phyloP scores from a whole-genome alignment of 306 rosid genomes.

The Cajanus cajan region DNA sequence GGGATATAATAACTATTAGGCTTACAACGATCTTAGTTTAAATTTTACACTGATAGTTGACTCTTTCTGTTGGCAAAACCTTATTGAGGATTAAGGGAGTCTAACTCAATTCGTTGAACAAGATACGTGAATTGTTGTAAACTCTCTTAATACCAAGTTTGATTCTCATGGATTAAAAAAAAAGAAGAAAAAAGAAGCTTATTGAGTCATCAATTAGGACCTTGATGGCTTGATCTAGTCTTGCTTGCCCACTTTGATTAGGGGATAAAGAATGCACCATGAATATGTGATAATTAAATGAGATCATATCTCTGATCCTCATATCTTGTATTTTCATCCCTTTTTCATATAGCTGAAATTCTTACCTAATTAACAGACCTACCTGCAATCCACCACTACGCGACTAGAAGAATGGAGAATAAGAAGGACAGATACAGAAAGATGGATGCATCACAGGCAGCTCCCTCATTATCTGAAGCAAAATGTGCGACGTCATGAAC shows the following conservation, averaged over 20 bases:
- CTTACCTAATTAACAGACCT: slow-evolving; percentile 34
- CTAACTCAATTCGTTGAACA: no score
- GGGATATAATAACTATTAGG: background rate
- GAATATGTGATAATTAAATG: background rate
- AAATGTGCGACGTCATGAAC: slow-evolving; percentile 50
- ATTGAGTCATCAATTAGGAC: background rate
- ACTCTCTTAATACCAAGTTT: no score
- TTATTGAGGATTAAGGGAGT: no score
- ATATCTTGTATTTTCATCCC: background rate
- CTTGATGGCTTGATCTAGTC: background rate
- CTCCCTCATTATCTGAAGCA: slow-evolving; percentile 46
- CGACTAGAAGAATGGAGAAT: slow-evolving; percentile 58
- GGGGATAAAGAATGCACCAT: background rate
- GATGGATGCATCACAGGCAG: slow-evolving; percentile 65
- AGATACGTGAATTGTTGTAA: no score
- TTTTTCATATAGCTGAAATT: background rate
- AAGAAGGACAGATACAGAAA: slow-evolving; percentile 51
- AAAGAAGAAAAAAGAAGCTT: no score
- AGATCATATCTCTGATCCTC: background rate
- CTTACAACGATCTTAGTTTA: background rate
- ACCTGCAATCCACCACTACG: slow-evolving; percentile 50
- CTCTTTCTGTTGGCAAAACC: background rate
- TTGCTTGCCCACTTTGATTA: background rate
- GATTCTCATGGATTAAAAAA: no score
- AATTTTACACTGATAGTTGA: background rate